Evolutionary conservation across 2,329 filamentous ascomycete genomes (phyloP).

Genomic region (Xylariaceae sp.): DNA sequence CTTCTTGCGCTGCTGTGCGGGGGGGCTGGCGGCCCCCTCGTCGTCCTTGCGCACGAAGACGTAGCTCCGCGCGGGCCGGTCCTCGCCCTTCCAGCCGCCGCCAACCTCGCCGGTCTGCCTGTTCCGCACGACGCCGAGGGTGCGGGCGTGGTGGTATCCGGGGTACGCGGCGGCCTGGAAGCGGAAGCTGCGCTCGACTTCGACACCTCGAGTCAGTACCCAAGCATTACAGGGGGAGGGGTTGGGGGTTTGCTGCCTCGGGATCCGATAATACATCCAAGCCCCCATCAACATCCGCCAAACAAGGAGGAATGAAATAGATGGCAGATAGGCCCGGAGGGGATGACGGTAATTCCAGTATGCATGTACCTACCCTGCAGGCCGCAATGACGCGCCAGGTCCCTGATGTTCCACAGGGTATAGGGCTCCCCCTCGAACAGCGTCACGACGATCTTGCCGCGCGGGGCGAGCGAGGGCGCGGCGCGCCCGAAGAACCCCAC

Average conservation of each 20-base stretch:
- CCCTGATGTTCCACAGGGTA: conserved; percentile 88
- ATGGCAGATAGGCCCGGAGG: too few species aligned
- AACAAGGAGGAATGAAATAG: too few species aligned
- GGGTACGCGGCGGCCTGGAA: conserved; percentile 64
- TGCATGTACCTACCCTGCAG: too few species aligned
- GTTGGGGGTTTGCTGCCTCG: too few species aligned
- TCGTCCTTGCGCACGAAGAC: conserved; percentile 56
- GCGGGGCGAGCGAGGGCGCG: conserved; percentile 42
- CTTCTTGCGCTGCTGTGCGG: conserved; percentile 19
- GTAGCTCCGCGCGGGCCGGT: conserved; percentile 49
- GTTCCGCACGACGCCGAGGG: conserved; percentile 55
- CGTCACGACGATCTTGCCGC: conserved; percentile 67
- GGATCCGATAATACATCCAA: too few species aligned
- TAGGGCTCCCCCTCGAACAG: conserved; percentile 93
- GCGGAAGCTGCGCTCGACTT: conserved; percentile 62
- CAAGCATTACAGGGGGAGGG: too few species aligned
- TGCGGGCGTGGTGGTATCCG: conserved; percentile 66
- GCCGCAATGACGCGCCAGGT: conserved; percentile 72
- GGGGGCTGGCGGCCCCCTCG: conserved; percentile 16
- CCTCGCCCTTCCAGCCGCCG: conserved; percentile 44
- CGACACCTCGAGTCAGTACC: too few species aligned
- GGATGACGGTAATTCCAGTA: too few species aligned
- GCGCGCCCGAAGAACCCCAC: conserved; percentile 59
- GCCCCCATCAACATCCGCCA: too few species aligned
- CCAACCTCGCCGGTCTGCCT: conserved; percentile 36